These are phyloP conservation scores for Dianthus caryophyllus DNA, from an alignment of 148 eudicot genomes.

Conservation along the genomic window DNA sequence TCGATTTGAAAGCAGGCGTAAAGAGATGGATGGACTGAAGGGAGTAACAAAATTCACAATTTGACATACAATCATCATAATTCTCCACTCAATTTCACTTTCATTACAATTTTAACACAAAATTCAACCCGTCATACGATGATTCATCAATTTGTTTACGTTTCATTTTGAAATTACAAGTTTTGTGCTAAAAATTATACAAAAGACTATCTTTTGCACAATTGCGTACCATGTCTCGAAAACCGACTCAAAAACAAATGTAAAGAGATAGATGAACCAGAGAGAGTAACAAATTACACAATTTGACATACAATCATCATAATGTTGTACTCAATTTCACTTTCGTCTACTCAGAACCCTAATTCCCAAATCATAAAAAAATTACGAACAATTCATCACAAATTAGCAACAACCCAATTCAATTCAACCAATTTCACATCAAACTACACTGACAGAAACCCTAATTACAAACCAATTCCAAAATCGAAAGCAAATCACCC, in stretches of 20 bases:
- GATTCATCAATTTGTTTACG: too few relatives aligned
- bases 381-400: conserved; percentile 1
- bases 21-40: too few relatives aligned
- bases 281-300: conserved; percentile 2
- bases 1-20: too few relatives aligned
- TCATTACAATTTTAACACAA: neutral
- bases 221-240: too few relatives aligned
- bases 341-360: conserved; percentile 11
- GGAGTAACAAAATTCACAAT: too few relatives aligned
- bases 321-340: neutral
- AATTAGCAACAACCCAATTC: conserved; percentile 4
- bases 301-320: conserved; percentile 1
- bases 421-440: neutral
- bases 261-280: too few relatives aligned
- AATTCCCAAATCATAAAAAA: conserved; percentile 6
- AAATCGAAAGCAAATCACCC: neutral
- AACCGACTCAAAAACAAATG: too few relatives aligned
- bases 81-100: too few relatives aligned
- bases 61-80: too few relatives aligned
- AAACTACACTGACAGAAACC: conserved; percentile 4
- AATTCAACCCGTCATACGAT: neutral
- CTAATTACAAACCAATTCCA: neutral
- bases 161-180: too few relatives aligned
- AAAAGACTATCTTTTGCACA: too few relatives aligned
- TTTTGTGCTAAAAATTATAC: too few relatives aligned